Evolutionary conservation across 495 filamentous ascomycete species (phyloP).

Genomic region (Trichoderma reesei): DNA sequence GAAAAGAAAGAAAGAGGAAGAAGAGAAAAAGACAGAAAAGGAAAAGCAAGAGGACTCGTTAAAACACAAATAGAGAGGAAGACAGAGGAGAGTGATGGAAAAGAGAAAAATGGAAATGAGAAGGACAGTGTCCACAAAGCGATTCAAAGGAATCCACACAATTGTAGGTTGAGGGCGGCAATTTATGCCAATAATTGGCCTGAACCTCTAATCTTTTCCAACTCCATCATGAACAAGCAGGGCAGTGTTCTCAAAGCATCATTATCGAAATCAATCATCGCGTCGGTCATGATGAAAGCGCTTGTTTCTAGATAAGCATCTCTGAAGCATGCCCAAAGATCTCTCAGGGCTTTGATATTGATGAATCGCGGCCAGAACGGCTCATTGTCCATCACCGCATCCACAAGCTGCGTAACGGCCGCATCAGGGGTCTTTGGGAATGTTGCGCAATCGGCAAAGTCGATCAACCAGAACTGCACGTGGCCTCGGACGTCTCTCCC

Average conservation of each 20-base stretch:
- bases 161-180: neutral
- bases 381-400: conserved; percentile 3
- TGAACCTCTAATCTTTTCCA: conserved; percentile 3
- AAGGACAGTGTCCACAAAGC: neutral
- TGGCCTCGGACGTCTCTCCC: neutral
- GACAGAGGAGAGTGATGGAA: too few relatives aligned
- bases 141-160: too few relatives aligned
- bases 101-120: too few relatives aligned
- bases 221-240: neutral
- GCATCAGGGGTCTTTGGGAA: neutral
- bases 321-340: neutral
- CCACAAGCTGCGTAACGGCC: neutral
- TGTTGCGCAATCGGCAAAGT: neutral
- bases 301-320: neutral
- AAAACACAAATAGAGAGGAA: too few relatives aligned
- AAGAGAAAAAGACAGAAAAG: too few relatives aligned
- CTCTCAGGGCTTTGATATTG: neutral
- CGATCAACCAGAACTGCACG: conserved; percentile 2
- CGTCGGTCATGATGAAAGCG: neutral
- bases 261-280: neutral
- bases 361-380: neutral
- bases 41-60: too few relatives aligned
- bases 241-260: neutral
- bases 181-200: neutral
- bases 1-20: too few relatives aligned